Percentiles rank a stretch among this genome's conserved stretches.
Conservation (phyloP, 768 basidiomycete genomes). For the Mycena leptocephala region DNA sequence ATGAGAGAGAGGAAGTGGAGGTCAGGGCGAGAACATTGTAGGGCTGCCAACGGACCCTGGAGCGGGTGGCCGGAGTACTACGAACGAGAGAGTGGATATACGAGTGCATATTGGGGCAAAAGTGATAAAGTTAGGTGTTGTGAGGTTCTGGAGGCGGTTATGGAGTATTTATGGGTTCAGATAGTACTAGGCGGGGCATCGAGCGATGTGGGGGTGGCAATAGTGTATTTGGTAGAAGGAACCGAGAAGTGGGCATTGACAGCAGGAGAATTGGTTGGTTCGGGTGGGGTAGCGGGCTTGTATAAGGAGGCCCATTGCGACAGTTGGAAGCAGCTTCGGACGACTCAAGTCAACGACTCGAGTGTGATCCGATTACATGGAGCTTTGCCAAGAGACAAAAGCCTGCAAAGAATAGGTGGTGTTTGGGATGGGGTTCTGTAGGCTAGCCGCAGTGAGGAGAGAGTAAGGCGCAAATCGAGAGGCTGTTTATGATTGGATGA, state of each 20-base stretch:
- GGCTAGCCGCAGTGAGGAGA: neutral
- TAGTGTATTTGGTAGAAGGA: constrained; percentile 35
- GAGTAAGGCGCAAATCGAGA: too few relatives aligned
- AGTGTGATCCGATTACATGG: constrained; percentile 33
- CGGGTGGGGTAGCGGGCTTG: constrained; percentile 48
- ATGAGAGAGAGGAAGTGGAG: too few relatives aligned
- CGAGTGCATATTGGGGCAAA: too few relatives aligned
- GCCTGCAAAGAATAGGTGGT: constrained; percentile 21
- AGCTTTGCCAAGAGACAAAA: constrained; percentile 34
- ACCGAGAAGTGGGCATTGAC: constrained; percentile 39
- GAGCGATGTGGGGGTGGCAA: constrained; percentile 39
- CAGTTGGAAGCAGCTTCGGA: constrained; percentile 22
- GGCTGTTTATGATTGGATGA: too few relatives aligned
- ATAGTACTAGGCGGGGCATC: constrained; percentile 54
- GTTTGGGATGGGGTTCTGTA: neutral
- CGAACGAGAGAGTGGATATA: too few relatives aligned
- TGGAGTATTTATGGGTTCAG: constrained; percentile 55
- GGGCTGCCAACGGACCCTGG: neutral
- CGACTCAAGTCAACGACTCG: constrained; percentile 34
- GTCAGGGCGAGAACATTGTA: too few relatives aligned
- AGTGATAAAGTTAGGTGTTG: too few relatives aligned
- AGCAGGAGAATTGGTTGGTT: constrained; percentile 45
- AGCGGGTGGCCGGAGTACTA: too few relatives aligned
- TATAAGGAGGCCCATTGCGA: constrained; percentile 35
- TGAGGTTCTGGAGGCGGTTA: too few relatives aligned